phyloP scores from a whole-genome alignment of 345 rosid genomes.

The Salix koriyanagi region DNA sequence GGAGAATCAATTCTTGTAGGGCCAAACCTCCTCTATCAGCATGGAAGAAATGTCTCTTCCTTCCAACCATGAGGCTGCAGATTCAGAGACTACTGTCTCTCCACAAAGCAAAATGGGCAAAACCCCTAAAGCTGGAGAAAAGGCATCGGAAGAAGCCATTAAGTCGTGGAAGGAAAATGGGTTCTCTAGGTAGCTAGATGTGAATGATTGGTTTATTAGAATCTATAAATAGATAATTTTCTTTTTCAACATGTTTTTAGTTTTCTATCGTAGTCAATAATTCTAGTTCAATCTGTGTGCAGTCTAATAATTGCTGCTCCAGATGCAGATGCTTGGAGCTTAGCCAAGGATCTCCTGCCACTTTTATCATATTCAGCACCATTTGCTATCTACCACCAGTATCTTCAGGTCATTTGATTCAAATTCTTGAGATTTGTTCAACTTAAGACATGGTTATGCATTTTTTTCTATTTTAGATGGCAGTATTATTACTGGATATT shows the following conservation, averaged over 20 bases:
- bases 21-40: slow-evolving; percentile 36
- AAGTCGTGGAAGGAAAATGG: slow-evolving; percentile 76
- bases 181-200: slow-evolving; percentile 63
- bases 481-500: background rate
- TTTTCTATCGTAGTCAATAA: background rate
- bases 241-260: background rate
- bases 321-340: slow-evolving; percentile 69
- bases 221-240: background rate
- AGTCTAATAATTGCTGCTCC: slow-evolving; percentile 87
- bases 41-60: slow-evolving; percentile 37
- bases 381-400: slow-evolving; percentile 86
- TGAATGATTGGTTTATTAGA: slow-evolving; percentile 4
- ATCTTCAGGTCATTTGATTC: slow-evolving; percentile 59
- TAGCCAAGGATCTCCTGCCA: slow-evolving; percentile 66
- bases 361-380: slow-evolving; percentile 80
- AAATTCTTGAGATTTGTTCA: background rate
- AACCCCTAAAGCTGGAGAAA: slow-evolving; percentile 65
- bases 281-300: slow-evolving; percentile 24
- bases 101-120: slow-evolving; percentile 39
- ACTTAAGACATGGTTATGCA: background rate
- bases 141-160: slow-evolving; percentile 55
- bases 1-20: slow-evolving; percentile 26
- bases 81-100: slow-evolving; percentile 20
- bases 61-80: slow-evolving; percentile 34
- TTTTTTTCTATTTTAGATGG: background rate